Evolutionary conservation across 371 early-diverging fungal species (phyloP), one percentile per base, ranked within the genome.

Genomic region (Pancytospora philotis): DNA sequence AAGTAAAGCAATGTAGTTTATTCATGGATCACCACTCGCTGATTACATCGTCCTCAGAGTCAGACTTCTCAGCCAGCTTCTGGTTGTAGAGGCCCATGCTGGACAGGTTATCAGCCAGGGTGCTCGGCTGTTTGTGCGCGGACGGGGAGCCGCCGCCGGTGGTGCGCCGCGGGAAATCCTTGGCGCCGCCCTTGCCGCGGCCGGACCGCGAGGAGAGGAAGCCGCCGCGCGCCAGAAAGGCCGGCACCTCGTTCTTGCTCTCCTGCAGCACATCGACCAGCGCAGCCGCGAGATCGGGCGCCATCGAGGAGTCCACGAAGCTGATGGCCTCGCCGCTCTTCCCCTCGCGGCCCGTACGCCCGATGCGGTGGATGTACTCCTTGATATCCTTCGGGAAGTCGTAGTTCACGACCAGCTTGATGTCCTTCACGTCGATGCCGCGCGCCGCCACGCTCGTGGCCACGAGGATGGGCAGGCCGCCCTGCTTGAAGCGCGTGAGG

Each of bases 361-460:
- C 95, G 70, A 93, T 90, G 77, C 95, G 84, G 76, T 96, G 97
- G 41, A 96, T 84, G 79, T 96, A 96, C 31, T 90, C 83, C 76
- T 94, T 93, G 16, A 92, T 88, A 36, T 83, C 73, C 64, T 88
- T 91, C 16, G 95, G 91, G 84, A 96, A 91, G 78, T 96, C 97
- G 62, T 95, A 96, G 85, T 96, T 96, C 86, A 96, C 86, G 65
- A 96, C 97, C 78, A 94, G 88, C 79, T 94, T 95, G 67, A 96
- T 91, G 73, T 95, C 89, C 77, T 93, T 92, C 52, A 95, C 88
- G 83, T 96, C 97, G 62, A 96, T 91, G 80, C 97, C 97, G 81
- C 97, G 89, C 6, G 94, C 93, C 81, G 94, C 91, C 66, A 96
- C 86, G 75, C 92, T 92, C 19, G 97, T 96, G 31, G 95, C 92